Percentiles rank a stretch among this genome's conserved stretches.
Conservation (phyloP, 257 asterid genomes). For the Plantago elongata region DNA sequence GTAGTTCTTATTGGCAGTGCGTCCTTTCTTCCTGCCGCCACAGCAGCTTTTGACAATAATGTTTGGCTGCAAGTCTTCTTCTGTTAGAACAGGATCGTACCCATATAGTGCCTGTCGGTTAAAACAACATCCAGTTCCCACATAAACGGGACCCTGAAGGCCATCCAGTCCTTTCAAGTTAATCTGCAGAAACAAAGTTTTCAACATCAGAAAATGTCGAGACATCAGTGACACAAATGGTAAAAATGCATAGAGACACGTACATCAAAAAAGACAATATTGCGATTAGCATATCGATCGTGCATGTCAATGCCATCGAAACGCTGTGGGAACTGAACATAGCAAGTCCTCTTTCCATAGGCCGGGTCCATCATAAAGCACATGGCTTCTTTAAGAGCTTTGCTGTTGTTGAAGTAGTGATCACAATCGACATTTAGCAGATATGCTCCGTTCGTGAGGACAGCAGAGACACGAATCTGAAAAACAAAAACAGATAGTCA, state of each 20-base stretch:
- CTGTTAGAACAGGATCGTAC: slow-evolving; percentile 76
- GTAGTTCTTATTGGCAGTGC: slow-evolving; percentile 55
- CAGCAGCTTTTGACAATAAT: slow-evolving; percentile 72
- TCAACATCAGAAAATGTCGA: slow-evolving; percentile 12
- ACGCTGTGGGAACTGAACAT: slow-evolving; percentile 44
- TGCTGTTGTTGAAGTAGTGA: slow-evolving; percentile 80
- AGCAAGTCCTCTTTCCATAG: slow-evolving; percentile 68
- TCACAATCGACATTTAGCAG: slow-evolving; percentile 88
- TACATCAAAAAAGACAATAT: slow-evolving; percentile 63
- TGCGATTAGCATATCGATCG: slow-evolving; percentile 75
- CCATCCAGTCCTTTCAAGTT: slow-evolving; percentile 94
- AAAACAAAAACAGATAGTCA: slow-evolving; percentile 13
- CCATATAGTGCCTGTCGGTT: slow-evolving; percentile 86
- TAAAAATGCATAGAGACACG: slow-evolving; percentile 13
- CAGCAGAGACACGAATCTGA: slow-evolving; percentile 87
- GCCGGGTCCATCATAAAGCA: slow-evolving; percentile 79
- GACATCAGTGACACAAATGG: not conserved
- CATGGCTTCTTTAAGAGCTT: slow-evolving; percentile 93
- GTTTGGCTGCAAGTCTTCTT: slow-evolving; percentile 77
- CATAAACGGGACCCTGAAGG: slow-evolving; percentile 90
- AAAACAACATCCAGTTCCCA: slow-evolving; percentile 95
- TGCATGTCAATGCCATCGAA: slow-evolving; percentile 72
- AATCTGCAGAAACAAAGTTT: slow-evolving; percentile 39
- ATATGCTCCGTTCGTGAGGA: slow-evolving; percentile 77
- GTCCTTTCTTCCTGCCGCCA: slow-evolving; percentile 67